Conservation (phyloP, 257 asterid species). For the Thymus mandschuricus region DNA sequence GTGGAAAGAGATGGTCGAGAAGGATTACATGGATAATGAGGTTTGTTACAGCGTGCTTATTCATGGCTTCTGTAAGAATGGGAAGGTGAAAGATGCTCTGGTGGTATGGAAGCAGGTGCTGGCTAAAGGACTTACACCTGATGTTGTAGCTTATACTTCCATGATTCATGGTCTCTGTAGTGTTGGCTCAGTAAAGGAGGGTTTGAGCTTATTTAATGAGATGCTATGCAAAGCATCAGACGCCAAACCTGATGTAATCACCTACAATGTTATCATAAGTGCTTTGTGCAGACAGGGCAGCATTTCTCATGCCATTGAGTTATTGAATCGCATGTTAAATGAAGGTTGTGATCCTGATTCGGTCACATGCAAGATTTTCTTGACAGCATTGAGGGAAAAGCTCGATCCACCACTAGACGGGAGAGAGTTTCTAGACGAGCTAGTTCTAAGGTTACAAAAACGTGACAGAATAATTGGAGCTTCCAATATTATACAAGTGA, state of each 20-base stretch:
- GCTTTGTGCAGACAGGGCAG: constrained; percentile 75
- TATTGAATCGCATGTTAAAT: constrained; percentile 73
- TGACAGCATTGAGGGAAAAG: constrained; percentile 61
- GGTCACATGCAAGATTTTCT: constrained; percentile 75
- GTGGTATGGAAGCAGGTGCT: constrained; percentile 78
- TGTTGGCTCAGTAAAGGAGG: constrained; percentile 69
- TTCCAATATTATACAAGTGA: constrained; percentile 64
- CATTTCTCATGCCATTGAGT: constrained; percentile 68
- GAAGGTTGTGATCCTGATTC: constrained; percentile 84
- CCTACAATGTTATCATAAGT: constrained; percentile 69
- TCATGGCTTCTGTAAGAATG: constrained; percentile 74
- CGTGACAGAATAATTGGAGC: constrained; percentile 68
- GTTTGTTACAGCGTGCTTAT: constrained; percentile 80
- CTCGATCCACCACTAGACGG: constrained; percentile 60
- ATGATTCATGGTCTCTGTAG: constrained; percentile 85
- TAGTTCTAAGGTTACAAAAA: constrained; percentile 68
- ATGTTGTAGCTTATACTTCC: constrained; percentile 83
- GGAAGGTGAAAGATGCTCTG: constrained; percentile 73
- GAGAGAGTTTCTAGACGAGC: constrained; percentile 78
- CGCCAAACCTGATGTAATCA: constrained; percentile 73
- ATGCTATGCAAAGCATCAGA: constrained; percentile 63
- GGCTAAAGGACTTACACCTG: constrained; percentile 71
- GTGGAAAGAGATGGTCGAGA: constrained; percentile 74
- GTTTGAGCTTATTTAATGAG: constrained; percentile 77
- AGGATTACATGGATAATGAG: constrained; percentile 49